Conservation (phyloP, 2,329 filamentous ascomycete species). For the Ploettnerulaceae sp. region DNA sequence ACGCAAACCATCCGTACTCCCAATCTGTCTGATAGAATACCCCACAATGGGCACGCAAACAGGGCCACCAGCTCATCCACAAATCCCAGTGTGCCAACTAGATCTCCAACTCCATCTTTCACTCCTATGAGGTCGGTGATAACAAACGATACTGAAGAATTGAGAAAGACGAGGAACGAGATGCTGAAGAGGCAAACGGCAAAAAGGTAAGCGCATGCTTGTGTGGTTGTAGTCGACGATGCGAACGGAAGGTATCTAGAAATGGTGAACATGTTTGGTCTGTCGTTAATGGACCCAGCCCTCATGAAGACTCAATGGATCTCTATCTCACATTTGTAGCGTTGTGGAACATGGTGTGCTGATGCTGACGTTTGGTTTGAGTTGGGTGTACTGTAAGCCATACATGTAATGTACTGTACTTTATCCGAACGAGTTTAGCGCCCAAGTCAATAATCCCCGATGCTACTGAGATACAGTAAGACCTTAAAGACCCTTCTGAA, state of each 20-base stretch:
- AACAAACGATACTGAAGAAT: constrained; percentile 78
- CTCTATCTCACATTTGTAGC: not conserved
- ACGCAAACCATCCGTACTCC: constrained; percentile 70
- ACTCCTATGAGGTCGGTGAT: constrained; percentile 77
- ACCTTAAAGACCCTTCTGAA: too few species aligned
- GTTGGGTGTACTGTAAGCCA: too few species aligned
- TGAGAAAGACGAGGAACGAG: constrained; percentile 84
- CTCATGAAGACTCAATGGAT: not conserved
- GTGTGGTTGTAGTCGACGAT: constrained; percentile 52
- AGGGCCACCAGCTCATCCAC: constrained; percentile 79
- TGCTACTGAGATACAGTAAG: too few species aligned
- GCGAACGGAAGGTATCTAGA: constrained; percentile 47
- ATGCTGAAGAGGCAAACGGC: constrained; percentile 83
- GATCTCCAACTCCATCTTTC: constrained; percentile 67
- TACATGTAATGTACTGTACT: not conserved
- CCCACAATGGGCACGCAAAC: constrained; percentile 76
- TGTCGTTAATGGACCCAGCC: not conserved
- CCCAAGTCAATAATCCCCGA: too few species aligned
- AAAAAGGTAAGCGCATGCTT: constrained; percentile 71
- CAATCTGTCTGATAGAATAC: constrained; percentile 69
- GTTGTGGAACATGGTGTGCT: not conserved
- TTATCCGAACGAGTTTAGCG: too few species aligned
- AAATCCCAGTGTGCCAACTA: constrained; percentile 80
- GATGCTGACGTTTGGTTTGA: not conserved
- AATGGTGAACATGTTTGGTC: constrained; percentile 11